A percentile compares a stretch with the other conserved stretches of the same genome.
Evolutionary conservation across 306 rosid species (phyloP).

Genomic region (Glycine tomentella): DNA sequence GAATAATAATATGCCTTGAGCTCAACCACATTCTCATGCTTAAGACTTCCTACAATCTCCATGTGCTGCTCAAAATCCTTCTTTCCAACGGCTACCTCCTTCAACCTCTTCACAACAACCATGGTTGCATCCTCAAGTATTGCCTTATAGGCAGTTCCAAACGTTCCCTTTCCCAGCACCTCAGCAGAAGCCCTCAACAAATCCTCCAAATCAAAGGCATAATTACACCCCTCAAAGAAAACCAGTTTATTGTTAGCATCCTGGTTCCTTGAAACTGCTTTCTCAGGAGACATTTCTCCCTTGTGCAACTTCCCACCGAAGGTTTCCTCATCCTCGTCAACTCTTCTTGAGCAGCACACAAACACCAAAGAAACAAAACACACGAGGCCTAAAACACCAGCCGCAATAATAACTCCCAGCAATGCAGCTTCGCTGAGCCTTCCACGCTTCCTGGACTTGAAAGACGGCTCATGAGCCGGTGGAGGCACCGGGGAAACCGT

Average conservation of each 20-base stretch:
- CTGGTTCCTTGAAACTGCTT: conserved; percentile 75
- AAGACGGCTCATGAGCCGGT: conserved; percentile 46
- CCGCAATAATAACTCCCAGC: conserved; percentile 69
- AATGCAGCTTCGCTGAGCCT: conserved; percentile 70
- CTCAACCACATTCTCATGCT: conserved; percentile 57
- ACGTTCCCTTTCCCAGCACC: conserved; percentile 57
- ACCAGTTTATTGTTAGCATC: conserved; percentile 65
- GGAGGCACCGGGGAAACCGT: conserved; percentile 55
- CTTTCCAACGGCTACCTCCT: conserved; percentile 58
- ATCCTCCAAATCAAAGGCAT: conserved; percentile 59
- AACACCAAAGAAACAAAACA: conserved; percentile 63
- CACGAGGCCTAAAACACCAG: conserved; percentile 63
- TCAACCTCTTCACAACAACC: conserved; percentile 60
- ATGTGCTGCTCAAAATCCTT: conserved; percentile 61
- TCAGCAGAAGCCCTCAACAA: conserved; percentile 61
- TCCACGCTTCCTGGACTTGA: conserved; percentile 51
- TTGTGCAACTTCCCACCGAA: conserved; percentile 71
- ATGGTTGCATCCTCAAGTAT: conserved; percentile 55
- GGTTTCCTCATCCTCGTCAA: conserved; percentile 52
- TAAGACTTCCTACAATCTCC: conserved; percentile 54
- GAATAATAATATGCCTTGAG: conserved; percentile 60
- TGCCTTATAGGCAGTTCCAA: conserved; percentile 59
- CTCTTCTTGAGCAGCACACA: conserved; percentile 67
- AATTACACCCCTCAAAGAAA: conserved; percentile 58
- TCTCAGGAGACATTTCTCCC: conserved; percentile 90